Evolutionary conservation across 768 basidiomycete genomes (phyloP).

Genomic region (Sporobolomyces roseus): DNA sequence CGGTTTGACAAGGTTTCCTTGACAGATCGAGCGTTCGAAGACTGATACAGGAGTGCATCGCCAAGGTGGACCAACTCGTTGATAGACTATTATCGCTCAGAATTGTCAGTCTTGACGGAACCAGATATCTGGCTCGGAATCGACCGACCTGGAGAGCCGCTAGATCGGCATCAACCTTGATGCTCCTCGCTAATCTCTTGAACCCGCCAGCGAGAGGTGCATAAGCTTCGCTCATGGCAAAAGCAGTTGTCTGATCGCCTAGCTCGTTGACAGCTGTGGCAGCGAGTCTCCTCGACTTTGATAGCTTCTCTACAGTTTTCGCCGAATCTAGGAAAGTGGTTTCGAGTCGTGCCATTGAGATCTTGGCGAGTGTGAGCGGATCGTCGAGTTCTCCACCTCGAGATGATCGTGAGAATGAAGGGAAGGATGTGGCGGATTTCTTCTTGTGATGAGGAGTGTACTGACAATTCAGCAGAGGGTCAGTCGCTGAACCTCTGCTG

Average conservation of each 20-base stretch:
- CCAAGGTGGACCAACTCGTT: slow-evolving; percentile 93
- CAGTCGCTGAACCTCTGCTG: too few relatives aligned
- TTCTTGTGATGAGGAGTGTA: slow-evolving; percentile 46
- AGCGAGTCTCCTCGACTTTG: slow-evolving; percentile 64
- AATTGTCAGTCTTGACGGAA: too few relatives aligned
- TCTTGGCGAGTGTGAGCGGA: slow-evolving; percentile 79
- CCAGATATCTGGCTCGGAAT: background rate
- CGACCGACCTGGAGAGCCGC: slow-evolving; percentile 57
- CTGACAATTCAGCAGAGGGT: slow-evolving; percentile 30
- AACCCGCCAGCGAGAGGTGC: slow-evolving; percentile 76
- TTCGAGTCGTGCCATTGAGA: slow-evolving; percentile 87
- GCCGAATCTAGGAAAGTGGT: slow-evolving; percentile 87
- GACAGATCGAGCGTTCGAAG: slow-evolving; percentile 91
- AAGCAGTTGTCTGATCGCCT: slow-evolving; percentile 85
- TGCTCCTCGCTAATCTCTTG: slow-evolving; percentile 76
- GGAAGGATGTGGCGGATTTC: slow-evolving; percentile 19
- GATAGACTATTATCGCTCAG: slow-evolving; percentile 63
- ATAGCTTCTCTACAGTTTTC: slow-evolving; percentile 81
- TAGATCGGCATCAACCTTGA: slow-evolving; percentile 57
- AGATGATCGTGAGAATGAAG: slow-evolving; percentile 19
- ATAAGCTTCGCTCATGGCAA: slow-evolving; percentile 83
- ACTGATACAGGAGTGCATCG: slow-evolving; percentile 94
- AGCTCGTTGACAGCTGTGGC: slow-evolving; percentile 77
- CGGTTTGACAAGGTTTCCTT: slow-evolving; percentile 90
- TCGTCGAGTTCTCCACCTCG: slow-evolving; percentile 35